phyloP scores from a whole-genome alignment of 2,329 filamentous ascomycete genomes.

The Neoarthrinium moseri region DNA sequence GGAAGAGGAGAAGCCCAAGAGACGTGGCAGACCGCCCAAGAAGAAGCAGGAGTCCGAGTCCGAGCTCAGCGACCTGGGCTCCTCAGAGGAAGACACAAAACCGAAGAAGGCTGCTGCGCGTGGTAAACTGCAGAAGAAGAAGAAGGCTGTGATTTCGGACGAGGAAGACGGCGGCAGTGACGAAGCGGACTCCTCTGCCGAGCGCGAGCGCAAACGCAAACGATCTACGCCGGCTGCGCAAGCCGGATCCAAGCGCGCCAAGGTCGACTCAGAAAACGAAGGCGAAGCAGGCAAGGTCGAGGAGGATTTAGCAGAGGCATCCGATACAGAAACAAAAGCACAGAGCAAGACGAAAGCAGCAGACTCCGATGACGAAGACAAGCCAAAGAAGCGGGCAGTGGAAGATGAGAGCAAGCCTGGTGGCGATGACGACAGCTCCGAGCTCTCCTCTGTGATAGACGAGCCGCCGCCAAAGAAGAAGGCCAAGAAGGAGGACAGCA shows the following conservation, averaged over 20 bases:
- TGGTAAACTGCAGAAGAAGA: conserved; percentile 28
- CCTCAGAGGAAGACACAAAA: conserved; percentile 17
- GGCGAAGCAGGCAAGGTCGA: conserved; percentile 12
- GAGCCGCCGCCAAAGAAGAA: conserved; percentile 49
- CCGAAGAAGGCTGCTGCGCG: conserved; percentile 19
- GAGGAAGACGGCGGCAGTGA: conserved; percentile 22
- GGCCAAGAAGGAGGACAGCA: conserved; percentile 15
- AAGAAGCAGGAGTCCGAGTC: conserved; percentile 18
- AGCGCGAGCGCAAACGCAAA: conserved; percentile 21
- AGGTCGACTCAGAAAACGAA: conserved; percentile 24
- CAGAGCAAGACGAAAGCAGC: not conserved
- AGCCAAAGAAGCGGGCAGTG: conserved; percentile 36
- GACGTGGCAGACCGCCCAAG: conserved; percentile 16
- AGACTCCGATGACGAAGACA: conserved; percentile 20
- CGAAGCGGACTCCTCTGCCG: conserved; percentile 4
- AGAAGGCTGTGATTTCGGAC: conserved; percentile 26
- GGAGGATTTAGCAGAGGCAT: too few relatives aligned
- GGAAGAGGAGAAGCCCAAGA: conserved; percentile 17
- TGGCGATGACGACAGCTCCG: conserved; percentile 25
- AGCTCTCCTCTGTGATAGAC: conserved; percentile 72
- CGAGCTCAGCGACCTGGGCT: conserved; percentile 21
- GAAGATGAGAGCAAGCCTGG: conserved; percentile 1
- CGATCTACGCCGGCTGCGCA: conserved; percentile 18
- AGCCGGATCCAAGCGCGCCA: conserved; percentile 17
- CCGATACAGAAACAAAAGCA: too few relatives aligned